Conservation (phyloP, 169 alveolate species). For the Plasmodium coatneyi region DNA sequence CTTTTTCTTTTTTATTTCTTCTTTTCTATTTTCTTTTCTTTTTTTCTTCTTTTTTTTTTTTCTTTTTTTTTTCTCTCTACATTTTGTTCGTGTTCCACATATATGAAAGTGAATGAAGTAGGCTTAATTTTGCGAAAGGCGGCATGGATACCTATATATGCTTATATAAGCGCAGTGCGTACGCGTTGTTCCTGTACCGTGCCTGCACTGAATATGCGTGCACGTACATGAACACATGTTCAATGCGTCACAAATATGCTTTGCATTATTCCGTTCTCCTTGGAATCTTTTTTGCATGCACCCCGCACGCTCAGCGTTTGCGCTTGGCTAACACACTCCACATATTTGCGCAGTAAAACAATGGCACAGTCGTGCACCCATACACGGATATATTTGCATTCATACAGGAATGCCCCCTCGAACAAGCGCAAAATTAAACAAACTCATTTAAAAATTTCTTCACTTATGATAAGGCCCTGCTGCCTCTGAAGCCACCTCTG, state of each 20-base stretch:
- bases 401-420: background rate
- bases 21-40: background rate
- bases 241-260: background rate
- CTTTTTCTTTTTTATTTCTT: background rate
- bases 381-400: constrained; percentile 10
- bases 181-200: background rate
- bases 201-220: background rate
- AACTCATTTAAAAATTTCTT: background rate
- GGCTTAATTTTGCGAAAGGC: background rate
- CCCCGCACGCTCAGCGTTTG: background rate
- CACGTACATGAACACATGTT: background rate
- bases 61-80: background rate
- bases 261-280: background rate
- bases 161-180: background rate
- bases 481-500: constrained; percentile 73
- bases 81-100: background rate
- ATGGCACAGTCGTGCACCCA: background rate
- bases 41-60: background rate
- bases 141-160: background rate
- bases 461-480: constrained; percentile 46
- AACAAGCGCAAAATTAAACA: constrained; percentile 15
- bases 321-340: background rate
- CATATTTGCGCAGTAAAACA: background rate
- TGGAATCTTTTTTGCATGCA: background rate
- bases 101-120: background rate